These are phyloP conservation scores for Arthrobotrys sinensis DNA, from an alignment of 2,329 filamentous ascomycete genomes.

Conservation along the genomic window DNA sequence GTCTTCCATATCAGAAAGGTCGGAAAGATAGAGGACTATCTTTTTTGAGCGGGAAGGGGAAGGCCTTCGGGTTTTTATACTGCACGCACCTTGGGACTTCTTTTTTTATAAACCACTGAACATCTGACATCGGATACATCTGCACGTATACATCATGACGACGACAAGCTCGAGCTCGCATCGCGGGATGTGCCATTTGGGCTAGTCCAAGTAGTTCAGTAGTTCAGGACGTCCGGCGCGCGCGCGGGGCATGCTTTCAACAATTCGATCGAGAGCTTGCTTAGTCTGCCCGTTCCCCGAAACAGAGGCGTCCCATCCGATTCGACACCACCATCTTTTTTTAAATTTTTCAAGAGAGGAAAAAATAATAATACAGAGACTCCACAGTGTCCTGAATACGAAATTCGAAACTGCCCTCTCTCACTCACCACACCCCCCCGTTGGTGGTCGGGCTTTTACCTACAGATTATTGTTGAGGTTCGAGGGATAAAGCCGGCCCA, in stretches of 20 bases:
- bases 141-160: constrained; percentile 3
- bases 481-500: constrained; percentile 24
- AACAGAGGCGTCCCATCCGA: constrained; percentile 60
- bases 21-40: constrained; percentile 30
- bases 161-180: constrained; percentile 32
- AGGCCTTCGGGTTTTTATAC: constrained; percentile 36
- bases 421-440: constrained; percentile 38
- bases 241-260: constrained; percentile 18
- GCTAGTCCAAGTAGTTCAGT: constrained; percentile 25
- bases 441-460: constrained; percentile 49
- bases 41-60: constrained; percentile 21
- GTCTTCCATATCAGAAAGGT: constrained; percentile 55
- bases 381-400: constrained; percentile 37
- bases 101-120: constrained; percentile 11
- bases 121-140: constrained; percentile 10
- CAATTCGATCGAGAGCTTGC: constrained; percentile 38
- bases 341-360: constrained; percentile 2
- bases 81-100: not conserved
- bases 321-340: constrained; percentile 47
- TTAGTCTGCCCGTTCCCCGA: constrained; percentile 58
- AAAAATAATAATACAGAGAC: constrained; percentile 25
- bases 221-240: constrained; percentile 18
- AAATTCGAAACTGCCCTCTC: constrained; percentile 43
- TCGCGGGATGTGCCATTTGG: constrained; percentile 39
- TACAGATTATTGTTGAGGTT: constrained; percentile 34